These are phyloP conservation scores for Colletotrichum chlorophyti DNA, from an alignment of 2,329 filamentous ascomycete genomes.

Conservation along the genomic window DNA sequence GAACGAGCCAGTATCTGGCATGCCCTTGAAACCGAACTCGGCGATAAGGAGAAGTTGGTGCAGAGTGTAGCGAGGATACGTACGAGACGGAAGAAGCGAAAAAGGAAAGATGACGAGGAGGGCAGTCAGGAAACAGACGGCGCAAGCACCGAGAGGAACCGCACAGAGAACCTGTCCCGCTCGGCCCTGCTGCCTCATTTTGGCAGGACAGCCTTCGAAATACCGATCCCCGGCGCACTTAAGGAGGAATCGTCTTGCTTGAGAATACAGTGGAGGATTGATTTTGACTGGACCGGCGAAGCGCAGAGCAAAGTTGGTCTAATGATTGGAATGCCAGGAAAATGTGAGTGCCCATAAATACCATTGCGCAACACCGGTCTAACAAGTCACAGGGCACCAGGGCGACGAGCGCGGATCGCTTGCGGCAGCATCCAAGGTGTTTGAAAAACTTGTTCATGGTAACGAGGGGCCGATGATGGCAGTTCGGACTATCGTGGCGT, in stretches of 20 bases:
- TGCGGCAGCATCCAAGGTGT: conserved; percentile 64
- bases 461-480: conserved; percentile 62
- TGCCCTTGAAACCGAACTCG: conserved; percentile 56
- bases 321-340: conserved; percentile 62
- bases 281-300: conserved; percentile 77
- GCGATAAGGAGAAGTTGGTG: conserved; percentile 39
- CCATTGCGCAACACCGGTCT: background rate
- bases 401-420: conserved; percentile 63
- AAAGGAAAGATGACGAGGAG: conserved; percentile 31
- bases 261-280: conserved; percentile 67
- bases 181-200: conserved; percentile 60
- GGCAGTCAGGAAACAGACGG: conserved; percentile 32
- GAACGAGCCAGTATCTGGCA: conserved; percentile 70
- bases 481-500: conserved; percentile 64
- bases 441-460: conserved; percentile 63
- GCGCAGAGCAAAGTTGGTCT: conserved; percentile 65
- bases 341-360: conserved; percentile 59
- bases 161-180: conserved; percentile 30
- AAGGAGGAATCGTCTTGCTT: conserved; percentile 47
- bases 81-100: conserved; percentile 32
- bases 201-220: conserved; percentile 56
- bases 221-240: conserved; percentile 46
- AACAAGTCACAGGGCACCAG: conserved; percentile 60
- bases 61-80: conserved; percentile 40
- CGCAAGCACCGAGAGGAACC: background rate